phyloP scores from a whole-genome alignment of 306 rosid genomes.

The Trifolium pratense region DNA sequence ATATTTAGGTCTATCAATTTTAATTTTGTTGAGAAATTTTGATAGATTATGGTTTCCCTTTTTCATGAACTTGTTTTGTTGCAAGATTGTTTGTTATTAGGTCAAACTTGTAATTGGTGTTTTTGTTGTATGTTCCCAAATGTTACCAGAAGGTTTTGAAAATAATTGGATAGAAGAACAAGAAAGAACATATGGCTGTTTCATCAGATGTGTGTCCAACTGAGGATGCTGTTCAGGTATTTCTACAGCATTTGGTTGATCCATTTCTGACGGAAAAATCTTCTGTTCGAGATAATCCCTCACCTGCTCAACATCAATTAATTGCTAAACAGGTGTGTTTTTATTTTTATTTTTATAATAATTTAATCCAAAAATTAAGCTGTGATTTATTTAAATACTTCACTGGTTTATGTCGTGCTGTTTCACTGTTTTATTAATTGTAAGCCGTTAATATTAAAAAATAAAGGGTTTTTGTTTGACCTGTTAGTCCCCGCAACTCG shows the following conservation, averaged over 20 bases:
- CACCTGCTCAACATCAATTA: slow-evolving; percentile 48
- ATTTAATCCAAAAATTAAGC: not conserved
- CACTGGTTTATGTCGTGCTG: not conserved
- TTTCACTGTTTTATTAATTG: slow-evolving; percentile 1
- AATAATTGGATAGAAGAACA: slow-evolving; percentile 1
- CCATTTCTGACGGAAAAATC: slow-evolving; percentile 69
- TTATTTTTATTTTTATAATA: not conserved
- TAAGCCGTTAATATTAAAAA: too few relatives aligned
- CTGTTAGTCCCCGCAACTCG: too few relatives aligned
- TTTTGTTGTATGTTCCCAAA: slow-evolving; percentile 8
- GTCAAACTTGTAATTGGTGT: slow-evolving; percentile 11
- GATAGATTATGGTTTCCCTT: slow-evolving; percentile 15
- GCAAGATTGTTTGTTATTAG: slow-evolving; percentile 18
- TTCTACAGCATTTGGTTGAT: slow-evolving; percentile 64
- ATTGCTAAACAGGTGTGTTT: slow-evolving; percentile 76
- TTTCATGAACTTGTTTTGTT: slow-evolving; percentile 13
- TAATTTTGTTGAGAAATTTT: slow-evolving; percentile 32
- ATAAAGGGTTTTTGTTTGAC: too few relatives aligned
- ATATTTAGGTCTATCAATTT: not conserved
- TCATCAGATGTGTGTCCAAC: slow-evolving; percentile 59
- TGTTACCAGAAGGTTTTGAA: slow-evolving; percentile 11
- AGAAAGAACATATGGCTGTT: slow-evolving; percentile 45
- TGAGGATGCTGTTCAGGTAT: slow-evolving; percentile 67
- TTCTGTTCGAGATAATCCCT: slow-evolving; percentile 51
- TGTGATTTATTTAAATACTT: slow-evolving; percentile 1